Evolutionary conservation across 2,329 filamentous ascomycete genomes (phyloP).

Genomic region (Trichoderma brevicompactum): DNA sequence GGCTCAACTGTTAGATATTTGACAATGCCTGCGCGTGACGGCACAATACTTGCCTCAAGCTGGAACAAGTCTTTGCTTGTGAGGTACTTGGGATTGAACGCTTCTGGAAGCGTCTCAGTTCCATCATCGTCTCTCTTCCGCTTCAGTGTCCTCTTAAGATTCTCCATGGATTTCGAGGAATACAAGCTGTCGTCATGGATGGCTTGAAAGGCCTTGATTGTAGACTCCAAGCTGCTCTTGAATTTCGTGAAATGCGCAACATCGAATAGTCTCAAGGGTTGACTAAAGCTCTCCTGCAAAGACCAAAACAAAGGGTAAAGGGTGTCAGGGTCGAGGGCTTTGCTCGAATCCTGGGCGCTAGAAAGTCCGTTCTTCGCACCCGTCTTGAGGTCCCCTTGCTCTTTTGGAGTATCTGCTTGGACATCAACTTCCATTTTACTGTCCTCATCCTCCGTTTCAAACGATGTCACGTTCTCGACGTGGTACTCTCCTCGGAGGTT

Average conservation of each 20-base stretch:
- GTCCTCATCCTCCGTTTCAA: slow-evolving; percentile 55
- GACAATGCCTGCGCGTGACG: not conserved
- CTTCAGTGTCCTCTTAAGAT: slow-evolving; percentile 68
- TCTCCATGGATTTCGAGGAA: slow-evolving; percentile 61
- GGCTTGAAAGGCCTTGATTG: slow-evolving; percentile 58
- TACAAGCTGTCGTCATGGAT: slow-evolving; percentile 54
- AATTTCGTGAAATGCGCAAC: slow-evolving; percentile 75
- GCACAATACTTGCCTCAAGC: slow-evolving; percentile 68
- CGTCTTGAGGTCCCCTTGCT: slow-evolving; percentile 39
- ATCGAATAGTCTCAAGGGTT: slow-evolving; percentile 83
- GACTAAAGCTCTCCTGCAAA: slow-evolving; percentile 87
- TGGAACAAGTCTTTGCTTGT: slow-evolving; percentile 97
- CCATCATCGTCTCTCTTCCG: slow-evolving; percentile 65
- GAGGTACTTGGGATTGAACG: slow-evolving; percentile 95
- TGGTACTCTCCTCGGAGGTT: slow-evolving; percentile 97
- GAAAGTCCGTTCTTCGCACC: slow-evolving; percentile 48
- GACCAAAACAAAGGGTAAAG: slow-evolving; percentile 96
- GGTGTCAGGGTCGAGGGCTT: slow-evolving; percentile 66
- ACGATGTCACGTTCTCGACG: slow-evolving; percentile 89
- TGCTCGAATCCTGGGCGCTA: slow-evolving; percentile 53
- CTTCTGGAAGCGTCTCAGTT: slow-evolving; percentile 53
- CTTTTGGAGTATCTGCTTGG: slow-evolving; percentile 45
- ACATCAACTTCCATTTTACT: slow-evolving; percentile 68
- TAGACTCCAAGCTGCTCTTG: slow-evolving; percentile 73
- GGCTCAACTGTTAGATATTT: not conserved